Conservation (phyloP, 768 basidiomycete genomes). For the Tulasnella sp. region DNA sequence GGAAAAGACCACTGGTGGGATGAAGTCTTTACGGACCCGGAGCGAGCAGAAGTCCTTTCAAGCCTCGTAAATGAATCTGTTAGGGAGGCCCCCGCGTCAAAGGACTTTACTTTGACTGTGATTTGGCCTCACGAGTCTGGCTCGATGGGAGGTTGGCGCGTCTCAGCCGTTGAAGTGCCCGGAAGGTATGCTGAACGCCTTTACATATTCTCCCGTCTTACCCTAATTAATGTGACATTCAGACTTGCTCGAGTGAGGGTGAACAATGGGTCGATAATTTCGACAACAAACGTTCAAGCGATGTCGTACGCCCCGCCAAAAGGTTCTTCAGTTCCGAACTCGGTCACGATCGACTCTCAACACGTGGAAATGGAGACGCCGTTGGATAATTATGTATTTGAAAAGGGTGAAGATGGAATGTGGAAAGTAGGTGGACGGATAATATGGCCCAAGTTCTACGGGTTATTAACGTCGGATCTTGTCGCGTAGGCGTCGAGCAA, state of each 20-base stretch:
- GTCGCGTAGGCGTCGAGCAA: neutral
- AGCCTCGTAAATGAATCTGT: neutral
- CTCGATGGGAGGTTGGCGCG: slow-evolving; percentile 25
- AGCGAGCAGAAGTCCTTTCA: neutral
- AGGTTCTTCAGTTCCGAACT: neutral
- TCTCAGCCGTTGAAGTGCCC: slow-evolving; percentile 1
- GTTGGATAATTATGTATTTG: neutral
- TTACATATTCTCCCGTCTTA: neutral
- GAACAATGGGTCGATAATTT: neutral
- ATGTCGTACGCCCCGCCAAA: slow-evolving; percentile 3
- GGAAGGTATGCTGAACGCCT: slow-evolving; percentile 13
- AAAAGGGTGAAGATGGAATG: neutral
- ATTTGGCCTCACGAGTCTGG: slow-evolving; percentile 27
- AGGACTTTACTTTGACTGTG: slow-evolving; percentile 26
- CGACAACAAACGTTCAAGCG: slow-evolving; percentile 13
- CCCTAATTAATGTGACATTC: neutral
- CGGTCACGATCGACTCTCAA: neutral
- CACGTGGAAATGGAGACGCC: neutral
- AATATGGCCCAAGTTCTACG: too few relatives aligned
- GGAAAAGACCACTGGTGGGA: slow-evolving; percentile 25
- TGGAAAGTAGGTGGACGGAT: slow-evolving; percentile 9
- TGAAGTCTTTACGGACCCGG: slow-evolving; percentile 16
- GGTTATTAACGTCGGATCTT: neutral
- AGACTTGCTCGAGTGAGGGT: slow-evolving; percentile 17
- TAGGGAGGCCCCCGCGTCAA: neutral